phyloP scores from a whole-genome alignment of 345 rosid species.

The Syzygium aromaticum region DNA sequence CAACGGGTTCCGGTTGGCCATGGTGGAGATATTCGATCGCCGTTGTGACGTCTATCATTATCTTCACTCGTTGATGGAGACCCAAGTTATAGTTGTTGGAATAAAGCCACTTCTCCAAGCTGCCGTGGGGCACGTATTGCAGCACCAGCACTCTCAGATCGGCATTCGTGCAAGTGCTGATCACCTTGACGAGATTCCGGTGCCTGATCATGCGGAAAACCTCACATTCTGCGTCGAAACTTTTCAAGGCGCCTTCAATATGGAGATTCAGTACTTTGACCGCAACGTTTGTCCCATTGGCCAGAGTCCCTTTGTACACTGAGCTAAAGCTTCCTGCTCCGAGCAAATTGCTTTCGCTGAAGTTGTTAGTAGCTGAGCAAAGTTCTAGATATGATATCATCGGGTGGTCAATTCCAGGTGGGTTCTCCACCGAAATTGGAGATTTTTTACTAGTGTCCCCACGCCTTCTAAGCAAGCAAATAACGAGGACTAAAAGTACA shows the following conservation, averaged over 20 bases:
- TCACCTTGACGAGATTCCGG: conserved; percentile 10
- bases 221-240: conserved; percentile 10
- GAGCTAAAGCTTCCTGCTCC: conserved; percentile 8
- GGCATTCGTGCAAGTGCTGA: conserved; percentile 1
- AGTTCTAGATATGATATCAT: conserved; percentile 1
- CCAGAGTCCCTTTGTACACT: conserved; percentile 2
- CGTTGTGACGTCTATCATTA: not conserved
- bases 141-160: conserved; percentile 5
- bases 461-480: not conserved
- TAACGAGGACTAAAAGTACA: not conserved
- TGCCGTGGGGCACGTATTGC: conserved; percentile 9
- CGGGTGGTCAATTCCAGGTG: not conserved
- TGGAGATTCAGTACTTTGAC: conserved; percentile 3
- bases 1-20: not conserved
- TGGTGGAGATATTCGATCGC: not conserved
- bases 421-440: not conserved
- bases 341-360: conserved; percentile 1
- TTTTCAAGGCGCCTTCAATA: not conserved
- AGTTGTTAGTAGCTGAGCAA: conserved; percentile 2
- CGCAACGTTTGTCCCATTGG: not conserved
- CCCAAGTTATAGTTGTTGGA: not conserved
- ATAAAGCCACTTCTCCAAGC: conserved; percentile 7
- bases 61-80: not conserved
- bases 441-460: not conserved
- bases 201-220: not conserved